A percentile compares a stretch with the other conserved stretches of the same genome.
Evolutionary conservation across 2,329 filamentous ascomycete species (phyloP).

Genomic region (Monosporascus sp.): DNA sequence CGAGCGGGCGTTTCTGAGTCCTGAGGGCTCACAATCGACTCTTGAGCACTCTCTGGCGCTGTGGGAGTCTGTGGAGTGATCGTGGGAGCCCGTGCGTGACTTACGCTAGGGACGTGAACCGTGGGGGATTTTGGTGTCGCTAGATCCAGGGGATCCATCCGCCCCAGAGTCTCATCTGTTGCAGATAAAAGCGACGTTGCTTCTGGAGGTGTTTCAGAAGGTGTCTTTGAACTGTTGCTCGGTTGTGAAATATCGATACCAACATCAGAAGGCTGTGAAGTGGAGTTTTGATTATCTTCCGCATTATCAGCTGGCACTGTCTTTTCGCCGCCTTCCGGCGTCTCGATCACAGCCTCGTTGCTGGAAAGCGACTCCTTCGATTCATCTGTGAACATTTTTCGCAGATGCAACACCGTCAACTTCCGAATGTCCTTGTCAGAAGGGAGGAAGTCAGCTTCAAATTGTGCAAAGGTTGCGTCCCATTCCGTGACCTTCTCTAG

Average conservation of each 20-base stretch:
- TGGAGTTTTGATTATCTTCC: constrained; percentile 15
- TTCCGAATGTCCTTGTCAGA: constrained; percentile 92
- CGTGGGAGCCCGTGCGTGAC: constrained; percentile 7
- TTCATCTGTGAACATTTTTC: constrained; percentile 90
- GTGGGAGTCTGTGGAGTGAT: constrained; percentile 16
- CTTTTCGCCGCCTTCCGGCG: constrained; percentile 44
- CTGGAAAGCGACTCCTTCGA: constrained; percentile 69
- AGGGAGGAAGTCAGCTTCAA: constrained; percentile 90
- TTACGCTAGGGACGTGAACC: constrained; percentile 2
- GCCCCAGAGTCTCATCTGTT: constrained; percentile 34
- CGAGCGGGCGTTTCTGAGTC: constrained; percentile 7
- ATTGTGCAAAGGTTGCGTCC: constrained; percentile 85
- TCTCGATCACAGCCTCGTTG: constrained; percentile 59
- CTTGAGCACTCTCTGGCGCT: constrained; percentile 12
- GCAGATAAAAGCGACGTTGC: constrained; percentile 25
- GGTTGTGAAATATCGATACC: constrained; percentile 10
- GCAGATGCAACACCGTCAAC: constrained; percentile 84
- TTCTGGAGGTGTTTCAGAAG: constrained; percentile 16
- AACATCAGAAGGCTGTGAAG: constrained; percentile 13
- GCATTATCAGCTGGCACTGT: constrained; percentile 31
- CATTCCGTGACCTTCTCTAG: constrained; percentile 90
- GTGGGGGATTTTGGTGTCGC: constrained; percentile 33
- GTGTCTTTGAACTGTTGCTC: constrained; percentile 7
- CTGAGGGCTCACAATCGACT: constrained; percentile 11
- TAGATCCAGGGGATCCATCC: constrained; percentile 46